These are phyloP conservation scores for Papiliotrema terrestris DNA, from an alignment of 1,284 basidiomycete species.

Conservation along the genomic window DNA sequence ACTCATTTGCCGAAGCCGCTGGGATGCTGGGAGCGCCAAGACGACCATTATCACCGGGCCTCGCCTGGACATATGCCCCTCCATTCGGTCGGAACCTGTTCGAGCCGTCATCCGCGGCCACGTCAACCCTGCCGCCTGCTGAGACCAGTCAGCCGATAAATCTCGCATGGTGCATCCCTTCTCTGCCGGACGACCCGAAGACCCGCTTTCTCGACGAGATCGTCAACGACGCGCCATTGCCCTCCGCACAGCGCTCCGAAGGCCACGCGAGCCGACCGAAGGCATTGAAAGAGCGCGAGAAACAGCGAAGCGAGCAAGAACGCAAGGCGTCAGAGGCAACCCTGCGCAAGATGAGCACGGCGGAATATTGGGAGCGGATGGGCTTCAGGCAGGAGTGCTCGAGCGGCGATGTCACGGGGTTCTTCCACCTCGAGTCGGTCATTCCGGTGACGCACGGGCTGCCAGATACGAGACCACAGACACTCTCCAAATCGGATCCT, in stretches of 20 bases:
- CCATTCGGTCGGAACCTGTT: constrained; percentile 37
- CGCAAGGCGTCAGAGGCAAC: constrained; percentile 45
- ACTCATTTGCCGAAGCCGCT: constrained; percentile 64
- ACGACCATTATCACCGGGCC: constrained; percentile 29
- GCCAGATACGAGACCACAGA: not conserved
- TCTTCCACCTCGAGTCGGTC: constrained; percentile 63
- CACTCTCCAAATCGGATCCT: not conserved
- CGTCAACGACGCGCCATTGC: constrained; percentile 44
- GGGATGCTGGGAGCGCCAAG: constrained; percentile 55
- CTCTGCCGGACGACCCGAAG: constrained; percentile 90
- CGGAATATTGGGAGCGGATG: constrained; percentile 94
- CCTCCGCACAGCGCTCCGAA: not conserved
- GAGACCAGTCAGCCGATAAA: not conserved
- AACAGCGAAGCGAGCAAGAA: constrained; percentile 46
- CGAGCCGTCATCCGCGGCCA: constrained; percentile 6
- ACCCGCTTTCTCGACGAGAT: constrained; percentile 85
- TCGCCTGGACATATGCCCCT: constrained; percentile 29
- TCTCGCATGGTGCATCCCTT: constrained; percentile 73
- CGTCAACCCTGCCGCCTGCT: too few relatives aligned
- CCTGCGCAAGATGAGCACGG: constrained; percentile 49
- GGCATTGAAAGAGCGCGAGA: not conserved
- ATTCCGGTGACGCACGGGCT: not conserved
- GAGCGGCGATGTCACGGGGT: constrained; percentile 77
- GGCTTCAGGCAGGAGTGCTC: constrained; percentile 90
- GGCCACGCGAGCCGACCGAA: not conserved